Evolutionary conservation across 202 grass and related monocot genomes (phyloP), one percentile per base, ranked within the genome.

Genomic region (Eragrostis tef): DNA sequence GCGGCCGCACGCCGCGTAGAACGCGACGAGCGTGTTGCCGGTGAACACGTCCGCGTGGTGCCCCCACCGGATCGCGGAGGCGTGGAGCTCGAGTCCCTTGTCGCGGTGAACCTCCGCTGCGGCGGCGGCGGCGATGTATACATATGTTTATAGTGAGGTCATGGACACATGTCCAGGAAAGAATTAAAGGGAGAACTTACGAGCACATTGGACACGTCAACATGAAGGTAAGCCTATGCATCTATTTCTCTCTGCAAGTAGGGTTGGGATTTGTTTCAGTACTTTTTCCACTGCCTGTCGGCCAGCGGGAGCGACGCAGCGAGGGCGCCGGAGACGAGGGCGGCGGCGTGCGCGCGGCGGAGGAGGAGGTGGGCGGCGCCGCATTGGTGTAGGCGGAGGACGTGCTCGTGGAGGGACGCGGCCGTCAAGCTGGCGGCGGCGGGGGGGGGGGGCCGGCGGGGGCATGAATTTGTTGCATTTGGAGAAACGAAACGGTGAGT

Each of bases 41-140:
- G 91, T 29, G 46, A 98, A 94, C 62, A 98, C 71, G 67, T 86
- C 88, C 6, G 63, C 46, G 2, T 83, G 71, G 72, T 86, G 86
- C 2, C 90, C 92, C 4, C 80, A 42, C 41, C 89, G 85, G 20
- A 94, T 64, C 9, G 73, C 92, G 1, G 92, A 73, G 10, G 83
- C 92, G 74, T 98, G 94, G 6, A 98, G 84, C 86, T 98, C 92
- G 47, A 79, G 52, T 0, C 92, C 92, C 50, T 94, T 94, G n/a
- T 1, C 17, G 0, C 70, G 44, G 60, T 75, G 73, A 4, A 20
- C 34, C 65, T 0, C 48, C 7, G 53, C 16, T 9, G 3, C 24
- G 0, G 46, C 71, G 24, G 45, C 71, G 20, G 90, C 86, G 25
- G 92, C 92, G 31, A 39, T 39, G 10, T 7, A 8, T 54, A 54